Conservation (phyloP, 2,329 filamentous ascomycete genomes). For the Teratosphaeria epicoccoides region DNA sequence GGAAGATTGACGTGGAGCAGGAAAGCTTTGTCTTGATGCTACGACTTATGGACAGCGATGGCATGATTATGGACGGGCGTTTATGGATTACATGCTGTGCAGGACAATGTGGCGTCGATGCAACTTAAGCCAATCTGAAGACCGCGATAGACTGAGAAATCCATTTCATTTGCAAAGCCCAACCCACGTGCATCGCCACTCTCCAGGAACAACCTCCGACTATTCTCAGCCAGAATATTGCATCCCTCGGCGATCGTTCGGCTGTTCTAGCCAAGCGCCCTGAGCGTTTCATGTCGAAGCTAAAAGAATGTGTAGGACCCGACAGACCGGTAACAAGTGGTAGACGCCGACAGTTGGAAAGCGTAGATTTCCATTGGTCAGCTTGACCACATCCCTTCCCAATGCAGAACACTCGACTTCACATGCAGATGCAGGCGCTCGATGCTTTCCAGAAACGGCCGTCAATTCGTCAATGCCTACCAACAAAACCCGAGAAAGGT, state of each 20-base stretch:
- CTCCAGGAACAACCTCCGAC: neutral
- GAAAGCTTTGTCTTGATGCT: conserved; percentile 1
- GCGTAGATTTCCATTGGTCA: neutral
- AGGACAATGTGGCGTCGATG: conserved; percentile 1
- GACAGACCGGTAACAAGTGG: neutral
- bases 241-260: neutral
- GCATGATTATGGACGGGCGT: conserved; percentile 1
- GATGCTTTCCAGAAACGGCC: too few relatives aligned
- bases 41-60: conserved; percentile 2
- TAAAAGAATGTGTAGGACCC: neutral
- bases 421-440: too few relatives aligned
- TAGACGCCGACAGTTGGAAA: neutral
- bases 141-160: conserved; percentile 2
- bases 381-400: neutral
- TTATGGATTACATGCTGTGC: neutral
- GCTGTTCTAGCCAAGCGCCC: neutral
- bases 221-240: neutral
- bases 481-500: neutral
- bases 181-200: neutral
- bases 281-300: neutral
- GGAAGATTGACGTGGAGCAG: neutral
- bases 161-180: neutral
- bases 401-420: neutral
- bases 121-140: neutral
- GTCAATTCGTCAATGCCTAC: neutral